These are phyloP conservation scores for Eucalyptus sp. DNA, from an alignment of 345 rosid genomes.

Conservation along the genomic window DNA sequence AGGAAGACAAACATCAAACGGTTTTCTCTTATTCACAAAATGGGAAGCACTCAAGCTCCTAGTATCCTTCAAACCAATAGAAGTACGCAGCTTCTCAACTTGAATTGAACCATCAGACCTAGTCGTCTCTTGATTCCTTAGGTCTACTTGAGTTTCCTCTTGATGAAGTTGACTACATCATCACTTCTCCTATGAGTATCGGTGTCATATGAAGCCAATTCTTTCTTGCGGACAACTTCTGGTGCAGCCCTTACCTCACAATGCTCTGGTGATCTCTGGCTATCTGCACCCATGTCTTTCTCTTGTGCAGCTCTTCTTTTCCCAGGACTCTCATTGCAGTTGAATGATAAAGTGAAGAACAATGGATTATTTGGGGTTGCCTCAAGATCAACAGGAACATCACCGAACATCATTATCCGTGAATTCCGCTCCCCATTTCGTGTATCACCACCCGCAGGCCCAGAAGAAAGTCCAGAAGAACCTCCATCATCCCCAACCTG, in stretches of 20 bases:
- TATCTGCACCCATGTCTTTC: neutral
- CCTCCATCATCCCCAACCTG: neutral
- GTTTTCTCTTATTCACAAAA: neutral
- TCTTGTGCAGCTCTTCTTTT: neutral
- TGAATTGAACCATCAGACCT: neutral
- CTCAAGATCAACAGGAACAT: neutral
- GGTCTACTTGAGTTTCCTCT: neutral
- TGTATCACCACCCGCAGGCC: neutral
- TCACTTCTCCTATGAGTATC: neutral
- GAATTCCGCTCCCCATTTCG: neutral
- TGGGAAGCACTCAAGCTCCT: neutral
- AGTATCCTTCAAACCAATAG: neutral
- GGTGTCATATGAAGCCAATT: neutral
- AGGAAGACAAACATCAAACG: conserved; percentile 18
- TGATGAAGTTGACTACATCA: neutral
- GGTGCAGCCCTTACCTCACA: neutral
- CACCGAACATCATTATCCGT: neutral
- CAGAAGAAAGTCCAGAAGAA: neutral
- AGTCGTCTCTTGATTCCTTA: neutral
- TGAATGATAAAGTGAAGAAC: neutral
- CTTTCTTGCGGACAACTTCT: neutral
- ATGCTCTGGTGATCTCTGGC: neutral
- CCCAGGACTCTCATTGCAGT: neutral
- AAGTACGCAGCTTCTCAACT: neutral
- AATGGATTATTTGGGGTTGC: neutral